Conservation (phyloP, 495 filamentous ascomycete species). For the Amniculicola lignicola region DNA sequence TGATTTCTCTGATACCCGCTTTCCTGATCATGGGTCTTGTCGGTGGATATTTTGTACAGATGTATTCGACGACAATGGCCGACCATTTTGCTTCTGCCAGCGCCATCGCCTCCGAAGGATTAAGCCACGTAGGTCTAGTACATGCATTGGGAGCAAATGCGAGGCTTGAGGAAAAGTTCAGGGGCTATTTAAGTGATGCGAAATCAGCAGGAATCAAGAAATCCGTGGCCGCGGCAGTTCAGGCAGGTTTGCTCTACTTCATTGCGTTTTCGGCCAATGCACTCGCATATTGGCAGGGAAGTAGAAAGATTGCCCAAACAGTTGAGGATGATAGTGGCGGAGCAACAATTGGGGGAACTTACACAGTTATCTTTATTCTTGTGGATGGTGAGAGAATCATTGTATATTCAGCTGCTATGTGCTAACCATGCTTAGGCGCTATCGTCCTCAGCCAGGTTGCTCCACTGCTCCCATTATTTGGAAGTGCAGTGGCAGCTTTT, state of each 20-base stretch:
- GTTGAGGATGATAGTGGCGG: conserved; percentile 39
- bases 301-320: conserved; percentile 50
- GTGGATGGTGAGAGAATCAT: conserved; percentile 52
- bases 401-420: not conserved
- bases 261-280: conserved; percentile 63
- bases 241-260: conserved; percentile 66
- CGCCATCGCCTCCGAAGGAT: conserved; percentile 49
- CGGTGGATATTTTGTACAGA: conserved; percentile 59
- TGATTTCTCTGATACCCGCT: conserved; percentile 60
- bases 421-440: conserved; percentile 44
- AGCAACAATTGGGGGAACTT: conserved; percentile 56
- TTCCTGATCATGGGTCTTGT: conserved; percentile 64
- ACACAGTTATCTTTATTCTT: conserved; percentile 64
- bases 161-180: conserved; percentile 54
- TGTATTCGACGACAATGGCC: conserved; percentile 54
- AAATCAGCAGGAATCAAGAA: conserved; percentile 57
- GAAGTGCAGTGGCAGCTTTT: conserved; percentile 54
- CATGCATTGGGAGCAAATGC: conserved; percentile 50
- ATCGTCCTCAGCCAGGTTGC: conserved; percentile 62
- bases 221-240: conserved; percentile 55
- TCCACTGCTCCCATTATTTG: conserved; percentile 60
- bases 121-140: conserved; percentile 49
- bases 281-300: conserved; percentile 66
- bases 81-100: conserved; percentile 51
- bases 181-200: conserved; percentile 46